Percentiles rank a stretch among this genome's conserved stretches.
phyloP scores from a whole-genome alignment of 2,329 filamentous ascomycete species.

The Nothophoma quercina region DNA sequence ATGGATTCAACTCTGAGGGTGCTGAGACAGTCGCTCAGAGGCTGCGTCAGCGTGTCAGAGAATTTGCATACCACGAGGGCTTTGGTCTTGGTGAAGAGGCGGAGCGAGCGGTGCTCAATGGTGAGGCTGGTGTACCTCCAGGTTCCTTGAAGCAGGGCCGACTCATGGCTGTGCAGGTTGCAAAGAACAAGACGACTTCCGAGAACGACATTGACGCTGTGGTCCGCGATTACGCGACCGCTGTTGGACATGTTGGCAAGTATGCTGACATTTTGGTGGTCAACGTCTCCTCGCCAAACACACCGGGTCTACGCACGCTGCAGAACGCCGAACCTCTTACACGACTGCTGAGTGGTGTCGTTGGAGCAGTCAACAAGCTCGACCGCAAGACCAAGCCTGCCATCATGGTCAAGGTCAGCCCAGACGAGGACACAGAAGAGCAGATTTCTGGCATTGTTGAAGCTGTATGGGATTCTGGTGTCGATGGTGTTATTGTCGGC shows the following conservation, averaged over 20 bases:
- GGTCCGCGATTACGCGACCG: conserved; percentile 82
- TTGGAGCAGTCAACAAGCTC: conserved; percentile 74
- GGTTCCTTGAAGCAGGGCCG: conserved; percentile 80
- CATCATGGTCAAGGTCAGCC: conserved; percentile 98
- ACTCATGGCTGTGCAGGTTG: conserved; percentile 87
- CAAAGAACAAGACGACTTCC: conserved; percentile 94
- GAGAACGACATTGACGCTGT: conserved; percentile 86
- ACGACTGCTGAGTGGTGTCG: conserved; percentile 80
- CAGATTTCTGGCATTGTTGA: conserved; percentile 90
- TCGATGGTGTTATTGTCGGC: conserved; percentile 94
- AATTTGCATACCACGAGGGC: conserved; percentile 76
- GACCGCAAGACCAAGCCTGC: conserved; percentile 75
- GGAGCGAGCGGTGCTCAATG: conserved; percentile 78
- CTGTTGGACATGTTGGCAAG: conserved; percentile 79
- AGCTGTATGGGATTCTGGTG: conserved; percentile 67
- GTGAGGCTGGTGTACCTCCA: conserved; percentile 77
- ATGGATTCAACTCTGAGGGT: conserved; percentile 91
- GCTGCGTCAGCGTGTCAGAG: conserved; percentile 77
- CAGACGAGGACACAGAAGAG: conserved; percentile 85
- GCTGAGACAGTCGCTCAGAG: conserved; percentile 85
- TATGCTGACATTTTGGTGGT: conserved; percentile 98
- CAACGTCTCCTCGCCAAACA: conserved; percentile 97
- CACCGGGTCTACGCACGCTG: conserved; percentile 84
- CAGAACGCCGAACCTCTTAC: conserved; percentile 87
- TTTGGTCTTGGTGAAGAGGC: conserved; percentile 66